Base-by-base conservation (phyloP, 225 moss, liverwort and hornwort species). In the Pseudisothecium myosuroides region DNA sequence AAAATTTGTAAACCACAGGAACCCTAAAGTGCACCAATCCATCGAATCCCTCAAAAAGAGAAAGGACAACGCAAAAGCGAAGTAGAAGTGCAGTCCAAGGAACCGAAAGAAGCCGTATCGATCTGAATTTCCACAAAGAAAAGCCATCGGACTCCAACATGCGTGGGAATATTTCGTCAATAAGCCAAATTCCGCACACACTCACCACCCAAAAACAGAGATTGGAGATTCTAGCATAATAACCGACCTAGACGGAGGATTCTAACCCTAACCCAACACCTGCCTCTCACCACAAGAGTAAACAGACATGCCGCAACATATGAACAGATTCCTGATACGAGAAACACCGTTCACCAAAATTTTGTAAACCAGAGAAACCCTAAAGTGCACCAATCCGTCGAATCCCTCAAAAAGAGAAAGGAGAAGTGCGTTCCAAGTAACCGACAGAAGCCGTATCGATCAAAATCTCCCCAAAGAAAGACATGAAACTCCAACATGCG, bases 11-110 rank as follows among this genome's bases (percentile, higher is more conserved):
- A 86, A 65, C 19, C 82, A 22, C 41, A 74, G 32, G n/a, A 83
- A 93, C 89, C 93, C 88, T 86, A 83, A 74, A 75, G 34, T 39
- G 52, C 61, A 73, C 88, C 72, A 80, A 86, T 69, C 88, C 82
- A 86, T 77, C 17, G 37, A 85, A 77, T 59, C 52, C 29, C 64
- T 63, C 20, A 24, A 61, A 59, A 54, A 23, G 59, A 63, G 49
- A 63, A 72, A n/a, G n/a, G n/a, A n/a, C n/a, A n/a, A n/a, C n/a
- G n/a, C n/a, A n/a, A n/a, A n/a, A 60, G 11, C 24, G 20, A 80
- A 60, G 64, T 13, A 45, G 81, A 23, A 60, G 36, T 43, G 77
- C 60, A 54, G 37, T 27, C 6, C 43, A 65, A 83, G 60, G 24
- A 79, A 66, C 58, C 66, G 29, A 80, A 63, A 82, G 77, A 64